Evolutionary conservation across 345 rosid species (phyloP), one percentile per base, ranked within the genome.

Genomic region (Linum trigynum): DNA sequence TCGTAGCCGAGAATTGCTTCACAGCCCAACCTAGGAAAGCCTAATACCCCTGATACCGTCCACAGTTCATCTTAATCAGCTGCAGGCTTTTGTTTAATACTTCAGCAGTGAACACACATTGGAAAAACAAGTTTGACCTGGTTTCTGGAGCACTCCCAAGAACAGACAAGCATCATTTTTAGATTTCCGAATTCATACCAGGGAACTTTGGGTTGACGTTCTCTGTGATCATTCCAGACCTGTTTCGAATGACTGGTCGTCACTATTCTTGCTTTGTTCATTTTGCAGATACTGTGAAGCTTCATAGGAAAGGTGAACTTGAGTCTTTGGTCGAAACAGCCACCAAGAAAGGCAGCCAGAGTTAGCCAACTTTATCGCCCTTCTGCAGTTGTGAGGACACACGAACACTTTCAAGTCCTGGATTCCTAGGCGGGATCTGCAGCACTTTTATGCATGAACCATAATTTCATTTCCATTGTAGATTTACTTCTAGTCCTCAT

Each of bases 231-330:
- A 23, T 23, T 23, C 32, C 32, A 23, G 32, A 23, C 32, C 32
- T 23, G 32, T 23, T 23, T 23, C 32, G 32, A 23, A 23, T 23
- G 32, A 23, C 32, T 23, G 32, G 32, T 23, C 32, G 32, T 38
- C 14, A 6, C 39, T 53, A 36, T 11, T 61, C n/a, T 43, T 63
- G 45, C 36, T 68, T 77, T 56, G 15, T 73, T 75, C 71, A 35
- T 78, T 58, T 11, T 76, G 74, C 86, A 92, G 99, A 90, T 69
- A 92, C 97, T 39, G 72, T 90, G 75, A 86, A 83, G 77, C 78
- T 90, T 63, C 69, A 86, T 64, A 78, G 82, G 72, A 85, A 81
- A 65, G 90, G 97, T 59, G 92, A 90, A 40, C 80, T 92, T 50
- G 83, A 83, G 66, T 10, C 79, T 23, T 71, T 92, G 86, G 74